Evolutionary conservation across 306 rosid genomes (phyloP).

Genomic region (Medicago lupulina): DNA sequence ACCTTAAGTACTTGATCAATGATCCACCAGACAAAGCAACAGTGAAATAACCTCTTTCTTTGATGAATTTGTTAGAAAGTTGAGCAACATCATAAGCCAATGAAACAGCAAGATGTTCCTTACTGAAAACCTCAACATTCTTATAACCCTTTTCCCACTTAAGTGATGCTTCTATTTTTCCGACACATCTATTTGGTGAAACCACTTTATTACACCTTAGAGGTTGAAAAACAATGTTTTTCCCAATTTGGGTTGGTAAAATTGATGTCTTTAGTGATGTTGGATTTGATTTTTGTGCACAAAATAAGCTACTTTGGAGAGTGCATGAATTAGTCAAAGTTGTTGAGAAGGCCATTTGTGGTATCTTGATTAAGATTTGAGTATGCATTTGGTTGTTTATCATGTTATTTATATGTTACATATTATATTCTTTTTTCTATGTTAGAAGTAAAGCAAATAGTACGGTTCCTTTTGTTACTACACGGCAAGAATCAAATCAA

Average conservation of each 20-base stretch:
- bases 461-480: conserved; percentile 7
- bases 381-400: conserved; percentile 20
- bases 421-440: conserved; percentile 24
- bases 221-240: conserved; percentile 22
- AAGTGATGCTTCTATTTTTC: conserved; percentile 45
- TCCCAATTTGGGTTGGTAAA: conserved; percentile 25
- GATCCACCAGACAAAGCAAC: conserved; percentile 85
- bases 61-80: conserved; percentile 65
- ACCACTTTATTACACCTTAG: conserved; percentile 24
- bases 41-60: conserved; percentile 71
- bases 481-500: conserved; percentile 41
- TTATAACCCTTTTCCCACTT: conserved; percentile 51
- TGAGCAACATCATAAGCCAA: conserved; percentile 78
- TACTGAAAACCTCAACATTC: conserved; percentile 61
- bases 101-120: conserved; percentile 70
- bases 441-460: conserved; percentile 36
- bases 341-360: conserved; percentile 42
- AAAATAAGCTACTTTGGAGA: conserved; percentile 37
- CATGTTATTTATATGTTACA: conserved; percentile 37
- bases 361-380: conserved; percentile 1
- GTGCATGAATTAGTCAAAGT: conserved; percentile 35
- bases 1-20: conserved; percentile 70
- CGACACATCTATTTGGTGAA: conserved; percentile 35
- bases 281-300: conserved; percentile 26
- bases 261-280: conserved; percentile 34